Base-by-base conservation (phyloP, 164 flowering plant genomes). In the Liriodendron chinense region DNA sequence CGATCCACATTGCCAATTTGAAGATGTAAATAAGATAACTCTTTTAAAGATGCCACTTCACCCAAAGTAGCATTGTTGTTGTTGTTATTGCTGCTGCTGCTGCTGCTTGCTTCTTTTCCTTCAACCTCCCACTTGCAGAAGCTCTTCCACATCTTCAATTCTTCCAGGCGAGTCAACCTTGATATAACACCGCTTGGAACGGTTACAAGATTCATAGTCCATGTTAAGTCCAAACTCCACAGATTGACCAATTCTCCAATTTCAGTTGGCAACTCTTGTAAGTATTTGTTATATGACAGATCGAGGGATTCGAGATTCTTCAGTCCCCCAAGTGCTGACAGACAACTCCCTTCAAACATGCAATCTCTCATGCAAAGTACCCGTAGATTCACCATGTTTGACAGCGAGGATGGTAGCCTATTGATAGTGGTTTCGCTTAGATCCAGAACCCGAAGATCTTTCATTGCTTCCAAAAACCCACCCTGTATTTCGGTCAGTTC, bases 151-250 rank as follows among this genome's bases (percentile, higher is more conserved):
- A 71, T 71, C n/a, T 71, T 21, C 12, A 71, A 24, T 24, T 53
- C 73, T n/a, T 71, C 73, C 20, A 71, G 18, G 47, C 22, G 47
- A 71, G 73, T 22, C 65, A 71, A 57, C 21, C 73, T 71, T 13
- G 73, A 71, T 71, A 71, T 71, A 10, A 71, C 49, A 24, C 26
- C 26, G 1, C 43, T 34, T 13, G 62, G 34, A 22, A 71, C 21
- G 22, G 26, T 5, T 56, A 50, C 47, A 50, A 56, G 73, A 68
- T 12, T 10, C 3, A 3, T 68, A 68, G 47, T 68, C 9, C 24
- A 6, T 10, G 70, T 43, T 20, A 68, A 43, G 47, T 43, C 48
- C 9, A 68, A 68, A 9, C 10, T 13, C 48, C 24, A n/a, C 47
- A 68, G 23, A 68, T 68, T 68, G 48, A 20, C 47, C 47, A 68